These are phyloP conservation scores for Lentinus tigrinus DNA, from an alignment of 768 basidiomycete genomes.

Conservation along the genomic window DNA sequence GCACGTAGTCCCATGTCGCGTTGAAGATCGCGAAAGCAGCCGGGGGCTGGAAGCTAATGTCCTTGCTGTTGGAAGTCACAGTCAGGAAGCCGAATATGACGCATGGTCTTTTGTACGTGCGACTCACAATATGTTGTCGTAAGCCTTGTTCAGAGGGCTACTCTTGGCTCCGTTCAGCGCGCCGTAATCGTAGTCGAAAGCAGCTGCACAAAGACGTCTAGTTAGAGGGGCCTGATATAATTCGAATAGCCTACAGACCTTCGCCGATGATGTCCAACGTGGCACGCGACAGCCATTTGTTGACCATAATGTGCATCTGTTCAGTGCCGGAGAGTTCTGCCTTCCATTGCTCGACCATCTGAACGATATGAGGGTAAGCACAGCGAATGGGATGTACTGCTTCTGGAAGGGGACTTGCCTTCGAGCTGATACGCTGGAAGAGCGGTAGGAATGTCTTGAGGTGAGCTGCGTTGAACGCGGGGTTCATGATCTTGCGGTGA, in stretches of 20 bases:
- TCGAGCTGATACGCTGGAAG: constrained; percentile 16
- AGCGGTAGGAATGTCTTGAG: constrained; percentile 19
- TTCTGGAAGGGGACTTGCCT: constrained; percentile 2
- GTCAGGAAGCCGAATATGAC: not conserved
- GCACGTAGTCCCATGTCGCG: constrained; percentile 21
- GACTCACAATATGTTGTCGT: constrained; percentile 18
- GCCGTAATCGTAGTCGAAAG: constrained; percentile 20
- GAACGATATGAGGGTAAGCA: not conserved
- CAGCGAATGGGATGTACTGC: too few species aligned
- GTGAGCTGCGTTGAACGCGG: constrained; percentile 18
- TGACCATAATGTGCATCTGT: not conserved
- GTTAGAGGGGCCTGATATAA: too few species aligned
- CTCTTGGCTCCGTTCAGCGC: constrained; percentile 7
- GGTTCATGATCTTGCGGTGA: constrained; percentile 23
- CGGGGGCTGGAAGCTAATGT: constrained; percentile 3
- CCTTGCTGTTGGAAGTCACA: not conserved
- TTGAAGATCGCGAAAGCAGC: constrained; percentile 10
- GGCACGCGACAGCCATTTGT: constrained; percentile 17
- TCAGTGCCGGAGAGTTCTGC: constrained; percentile 1
- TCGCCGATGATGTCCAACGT: constrained; percentile 25
- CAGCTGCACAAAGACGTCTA: constrained; percentile 3
- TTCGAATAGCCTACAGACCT: not conserved
- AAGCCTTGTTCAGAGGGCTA: constrained; percentile 13
- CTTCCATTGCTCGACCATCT: constrained; percentile 25
- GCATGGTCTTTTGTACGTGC: not conserved